These are phyloP conservation scores for Pleurostoma richardsiae DNA, from an alignment of 2,329 filamentous ascomycete species.

Conservation along the genomic window DNA sequence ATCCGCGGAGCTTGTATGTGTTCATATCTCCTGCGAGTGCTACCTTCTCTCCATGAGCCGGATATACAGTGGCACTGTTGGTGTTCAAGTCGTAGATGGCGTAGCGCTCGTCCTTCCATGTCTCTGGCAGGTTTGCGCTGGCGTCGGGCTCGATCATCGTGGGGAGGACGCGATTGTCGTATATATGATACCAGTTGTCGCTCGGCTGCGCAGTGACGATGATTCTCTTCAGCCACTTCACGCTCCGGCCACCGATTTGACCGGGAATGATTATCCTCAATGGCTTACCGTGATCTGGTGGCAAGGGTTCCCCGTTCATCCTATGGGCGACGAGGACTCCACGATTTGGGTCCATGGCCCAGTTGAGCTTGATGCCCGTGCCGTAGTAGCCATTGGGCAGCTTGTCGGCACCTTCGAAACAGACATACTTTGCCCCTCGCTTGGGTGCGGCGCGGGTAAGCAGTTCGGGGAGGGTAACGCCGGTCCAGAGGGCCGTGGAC, in stretches of 20 bases:
- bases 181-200: constrained; percentile 93
- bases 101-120: constrained; percentile 86
- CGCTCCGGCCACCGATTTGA: constrained; percentile 85
- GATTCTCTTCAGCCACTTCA: constrained; percentile 86
- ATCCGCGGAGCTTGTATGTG: constrained; percentile 67
- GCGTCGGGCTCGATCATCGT: constrained; percentile 82
- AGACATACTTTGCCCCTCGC: constrained; percentile 73
- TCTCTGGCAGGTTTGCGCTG: constrained; percentile 65
- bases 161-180: constrained; percentile 86
- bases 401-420: constrained; percentile 87
- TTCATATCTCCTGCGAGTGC: constrained; percentile 38
- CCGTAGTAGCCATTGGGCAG: constrained; percentile 86
- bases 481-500: constrained; percentile 85
- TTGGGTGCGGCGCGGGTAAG: constrained; percentile 63
- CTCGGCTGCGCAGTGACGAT: constrained; percentile 75
- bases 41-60: constrained; percentile 70
- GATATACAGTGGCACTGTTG: constrained; percentile 78
- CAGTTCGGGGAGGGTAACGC: constrained; percentile 69
- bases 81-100: constrained; percentile 89
- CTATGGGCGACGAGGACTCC: constrained; percentile 84
- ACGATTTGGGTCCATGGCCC: constrained; percentile 77
- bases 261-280: constrained; percentile 80
- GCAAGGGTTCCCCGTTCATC: constrained; percentile 82
- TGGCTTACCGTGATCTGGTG: constrained; percentile 82
- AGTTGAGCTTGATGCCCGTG: constrained; percentile 82